Evolutionary conservation across 2,329 filamentous ascomycete species (phyloP).

Genomic region (Pseudogymnoascus sp.): DNA sequence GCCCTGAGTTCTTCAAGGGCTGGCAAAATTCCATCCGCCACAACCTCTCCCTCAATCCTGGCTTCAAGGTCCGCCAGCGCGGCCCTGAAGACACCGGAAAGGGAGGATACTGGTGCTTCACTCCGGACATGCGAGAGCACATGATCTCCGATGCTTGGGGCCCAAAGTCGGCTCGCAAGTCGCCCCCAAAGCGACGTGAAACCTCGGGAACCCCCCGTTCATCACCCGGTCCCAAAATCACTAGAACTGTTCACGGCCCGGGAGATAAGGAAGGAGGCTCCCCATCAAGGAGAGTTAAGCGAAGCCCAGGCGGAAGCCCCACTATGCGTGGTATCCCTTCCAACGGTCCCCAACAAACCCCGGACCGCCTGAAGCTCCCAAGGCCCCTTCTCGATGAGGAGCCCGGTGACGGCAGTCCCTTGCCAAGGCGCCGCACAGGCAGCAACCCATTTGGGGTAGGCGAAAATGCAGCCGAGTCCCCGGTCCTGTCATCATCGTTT

Average conservation of each 20-base stretch:
- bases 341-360: constrained; percentile 44
- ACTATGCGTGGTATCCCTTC: constrained; percentile 43
- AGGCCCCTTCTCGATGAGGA: constrained; percentile 19
- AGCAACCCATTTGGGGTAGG: constrained; percentile 40
- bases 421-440: constrained; percentile 46
- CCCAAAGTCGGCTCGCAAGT: constrained; percentile 9
- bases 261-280: constrained; percentile 35
- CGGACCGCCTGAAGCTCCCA: constrained; percentile 43
- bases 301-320: constrained; percentile 48
- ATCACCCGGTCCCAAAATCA: not conserved
- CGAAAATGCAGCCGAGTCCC: constrained; percentile 45
- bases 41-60: constrained; percentile 90
- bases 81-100: constrained; percentile 94
- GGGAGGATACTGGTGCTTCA: constrained; percentile 98
- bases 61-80: constrained; percentile 87
- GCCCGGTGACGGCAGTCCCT: constrained; percentile 49
- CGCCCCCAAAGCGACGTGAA: not conserved
- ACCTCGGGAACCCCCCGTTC: not conserved
- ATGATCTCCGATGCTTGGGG: constrained; percentile 65
- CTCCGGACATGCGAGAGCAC: constrained; percentile 74
- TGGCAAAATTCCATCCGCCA: constrained; percentile 99
- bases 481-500: constrained; percentile 55
- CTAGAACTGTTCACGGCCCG: constrained; percentile 38
- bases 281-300: constrained; percentile 51
- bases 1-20: constrained; percentile 63